Percentiles rank a stretch among this genome's conserved stretches.
These are phyloP conservation scores for Coriaria nepalensis DNA, from an alignment of 306 rosid species.

Conservation along the genomic window DNA sequence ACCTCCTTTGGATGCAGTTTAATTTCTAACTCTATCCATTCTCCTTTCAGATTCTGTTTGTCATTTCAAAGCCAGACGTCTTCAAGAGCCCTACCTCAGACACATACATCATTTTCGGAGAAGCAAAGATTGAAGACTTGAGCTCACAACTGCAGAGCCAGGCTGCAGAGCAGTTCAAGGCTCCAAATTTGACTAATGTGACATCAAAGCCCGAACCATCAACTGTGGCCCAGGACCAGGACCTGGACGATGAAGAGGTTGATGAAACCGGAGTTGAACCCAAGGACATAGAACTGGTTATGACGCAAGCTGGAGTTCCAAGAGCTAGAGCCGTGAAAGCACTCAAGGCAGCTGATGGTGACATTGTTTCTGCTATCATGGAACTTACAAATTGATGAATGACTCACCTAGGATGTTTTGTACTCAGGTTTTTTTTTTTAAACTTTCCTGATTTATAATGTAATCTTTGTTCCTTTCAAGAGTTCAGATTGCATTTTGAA, in stretches of 20 bases:
- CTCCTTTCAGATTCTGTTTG: conserved; percentile 53
- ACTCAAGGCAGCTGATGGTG: conserved; percentile 53
- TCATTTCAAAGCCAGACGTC: conserved; percentile 79
- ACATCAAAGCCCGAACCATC: conserved; percentile 59
- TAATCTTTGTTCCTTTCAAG: no score
- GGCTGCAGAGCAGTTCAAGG: conserved; percentile 94
- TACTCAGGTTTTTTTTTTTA: neutral
- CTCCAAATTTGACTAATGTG: conserved; percentile 50
- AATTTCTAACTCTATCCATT: neutral
- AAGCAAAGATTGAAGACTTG: conserved; percentile 84
- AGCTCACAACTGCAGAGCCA: conserved; percentile 79
- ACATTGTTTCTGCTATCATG: conserved; percentile 87
- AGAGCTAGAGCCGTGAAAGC: conserved; percentile 76
- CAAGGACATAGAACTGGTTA: conserved; percentile 77
- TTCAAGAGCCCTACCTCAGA: conserved; percentile 89
- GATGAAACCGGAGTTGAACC: conserved; percentile 77
- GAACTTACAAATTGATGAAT: conserved; percentile 57
- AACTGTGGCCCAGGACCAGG: conserved; percentile 26
- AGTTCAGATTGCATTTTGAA: no score
- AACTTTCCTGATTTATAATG: no score
- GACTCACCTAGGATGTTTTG: neutral
- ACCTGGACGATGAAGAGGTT: conserved; percentile 45
- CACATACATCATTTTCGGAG: conserved; percentile 72
- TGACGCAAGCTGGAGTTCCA: conserved; percentile 87
- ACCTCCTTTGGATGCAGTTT: neutral